Percentiles rank a stretch among this genome's conserved stretches.
Evolutionary conservation across 768 basidiomycete species (phyloP).

Genomic region (Pholiota molesta): DNA sequence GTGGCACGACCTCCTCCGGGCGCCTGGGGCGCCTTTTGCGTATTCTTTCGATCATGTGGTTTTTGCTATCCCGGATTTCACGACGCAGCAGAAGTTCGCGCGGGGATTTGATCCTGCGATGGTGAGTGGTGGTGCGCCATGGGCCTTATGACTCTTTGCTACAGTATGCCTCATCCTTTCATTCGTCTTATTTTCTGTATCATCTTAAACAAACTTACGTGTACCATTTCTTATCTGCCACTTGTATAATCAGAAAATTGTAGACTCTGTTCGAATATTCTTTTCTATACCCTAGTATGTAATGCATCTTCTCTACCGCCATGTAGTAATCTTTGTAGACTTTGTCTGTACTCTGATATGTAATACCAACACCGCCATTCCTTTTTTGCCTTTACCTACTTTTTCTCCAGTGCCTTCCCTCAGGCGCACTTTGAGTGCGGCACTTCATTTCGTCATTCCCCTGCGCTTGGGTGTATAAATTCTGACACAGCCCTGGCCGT

Average conservation of each 20-base stretch:
- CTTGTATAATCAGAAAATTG: background rate
- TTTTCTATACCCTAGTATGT: no score
- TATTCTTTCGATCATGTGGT: slow-evolving; percentile 57
- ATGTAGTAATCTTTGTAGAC: no score
- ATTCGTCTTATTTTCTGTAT: background rate
- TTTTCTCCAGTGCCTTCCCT: no score
- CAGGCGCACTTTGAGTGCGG: no score
- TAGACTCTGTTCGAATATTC: background rate
- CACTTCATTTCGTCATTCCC: no score
- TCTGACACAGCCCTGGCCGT: no score
- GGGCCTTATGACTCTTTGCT: background rate
- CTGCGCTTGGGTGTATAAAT: no score
- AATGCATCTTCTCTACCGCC: no score
- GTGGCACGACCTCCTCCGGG: slow-evolving; percentile 26
- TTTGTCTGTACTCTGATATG: no score
- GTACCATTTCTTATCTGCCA: background rate
- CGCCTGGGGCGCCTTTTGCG: slow-evolving; percentile 46
- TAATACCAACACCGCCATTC: no score
- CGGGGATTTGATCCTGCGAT: background rate
- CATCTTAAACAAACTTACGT: no score
- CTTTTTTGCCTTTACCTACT: no score
- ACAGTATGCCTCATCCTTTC: background rate
- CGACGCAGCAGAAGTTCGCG: slow-evolving; percentile 3
- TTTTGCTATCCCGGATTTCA: slow-evolving; percentile 43
- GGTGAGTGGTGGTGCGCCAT: background rate